A percentile compares a stretch with the other conserved stretches of the same genome.
These are phyloP conservation scores for Aspergillus carlsbadensis DNA, from an alignment of 495 filamentous ascomycete species.

Conservation along the genomic window DNA sequence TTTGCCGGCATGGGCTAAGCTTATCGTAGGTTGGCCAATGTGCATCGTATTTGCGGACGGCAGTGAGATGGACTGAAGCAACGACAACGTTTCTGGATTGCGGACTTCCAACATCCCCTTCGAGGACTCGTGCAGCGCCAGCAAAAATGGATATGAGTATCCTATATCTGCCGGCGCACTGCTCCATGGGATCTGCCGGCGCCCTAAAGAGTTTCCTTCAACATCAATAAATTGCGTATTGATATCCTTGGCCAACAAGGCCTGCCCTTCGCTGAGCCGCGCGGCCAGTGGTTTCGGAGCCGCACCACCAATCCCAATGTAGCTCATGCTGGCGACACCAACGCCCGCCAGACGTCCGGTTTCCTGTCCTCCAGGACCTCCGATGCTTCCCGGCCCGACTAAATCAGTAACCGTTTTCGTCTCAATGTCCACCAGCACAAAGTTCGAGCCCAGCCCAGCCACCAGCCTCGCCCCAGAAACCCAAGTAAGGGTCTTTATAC, in stretches of 20 bases:
- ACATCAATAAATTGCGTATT: constrained; percentile 89
- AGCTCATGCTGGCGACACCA: constrained; percentile 80
- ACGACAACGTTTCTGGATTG: constrained; percentile 85
- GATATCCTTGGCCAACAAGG: constrained; percentile 91
- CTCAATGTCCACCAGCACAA: constrained; percentile 85
- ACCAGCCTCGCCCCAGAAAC: constrained; percentile 80
- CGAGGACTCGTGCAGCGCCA: constrained; percentile 78
- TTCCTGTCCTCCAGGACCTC: constrained; percentile 62
- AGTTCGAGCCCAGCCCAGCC: constrained; percentile 83
- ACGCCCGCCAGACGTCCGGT: constrained; percentile 63
- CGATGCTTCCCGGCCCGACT: constrained; percentile 72
- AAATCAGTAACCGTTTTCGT: constrained; percentile 69
- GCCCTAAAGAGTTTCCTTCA: constrained; percentile 76
- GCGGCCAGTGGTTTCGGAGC: constrained; percentile 88
- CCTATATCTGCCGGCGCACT: constrained; percentile 85
- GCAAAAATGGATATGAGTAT: constrained; percentile 92
- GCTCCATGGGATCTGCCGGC: constrained; percentile 88
- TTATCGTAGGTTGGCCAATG: constrained; percentile 91
- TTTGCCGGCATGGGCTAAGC: constrained; percentile 89
- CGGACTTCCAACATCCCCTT: constrained; percentile 88
- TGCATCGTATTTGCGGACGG: constrained; percentile 79
- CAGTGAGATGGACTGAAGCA: constrained; percentile 81
- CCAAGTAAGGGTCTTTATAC: constrained; percentile 85
- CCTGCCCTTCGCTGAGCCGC: constrained; percentile 74
- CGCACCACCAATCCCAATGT: constrained; percentile 89